Conservation (phyloP, 441 rosid genomes). For the Viola pubescens region DNA sequence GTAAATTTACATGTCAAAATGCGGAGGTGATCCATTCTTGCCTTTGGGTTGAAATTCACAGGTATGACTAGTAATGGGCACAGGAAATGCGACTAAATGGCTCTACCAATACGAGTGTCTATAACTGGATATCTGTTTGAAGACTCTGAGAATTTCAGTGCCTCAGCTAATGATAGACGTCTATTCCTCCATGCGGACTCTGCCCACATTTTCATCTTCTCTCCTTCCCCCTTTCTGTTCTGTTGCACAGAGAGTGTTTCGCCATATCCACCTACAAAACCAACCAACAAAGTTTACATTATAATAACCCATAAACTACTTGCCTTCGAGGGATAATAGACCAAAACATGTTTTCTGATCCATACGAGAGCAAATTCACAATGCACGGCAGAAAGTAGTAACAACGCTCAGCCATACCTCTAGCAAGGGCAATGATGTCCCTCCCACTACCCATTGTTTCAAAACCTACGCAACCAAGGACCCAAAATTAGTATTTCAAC, state of each 20-base stretch:
- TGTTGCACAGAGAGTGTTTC: slow-evolving; percentile 62
- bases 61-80: neutral
- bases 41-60: neutral
- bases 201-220: slow-evolving; percentile 23
- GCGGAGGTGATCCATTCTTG: neutral
- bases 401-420: slow-evolving; percentile 41
- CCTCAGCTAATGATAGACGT: slow-evolving; percentile 57
- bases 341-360: neutral
- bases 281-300: slow-evolving; percentile 1
- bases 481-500: slow-evolving; percentile 3
- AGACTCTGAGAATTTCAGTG: slow-evolving; percentile 37
- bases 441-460: slow-evolving; percentile 30
- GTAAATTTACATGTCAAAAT: neutral
- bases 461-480: slow-evolving; percentile 19
- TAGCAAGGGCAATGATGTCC: slow-evolving; percentile 70
- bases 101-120: slow-evolving; percentile 50
- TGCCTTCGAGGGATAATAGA: neutral
- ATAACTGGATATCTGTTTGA: slow-evolving; percentile 30
- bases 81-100: slow-evolving; percentile 17
- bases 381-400: neutral
- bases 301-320: neutral
- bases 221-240: slow-evolving; percentile 72
- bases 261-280: slow-evolving; percentile 60
- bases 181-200: slow-evolving; percentile 16
- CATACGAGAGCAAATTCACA: neutral